Conservation (phyloP, 2,329 filamentous ascomycete genomes). For the Teratosphaeria viscida region DNA sequence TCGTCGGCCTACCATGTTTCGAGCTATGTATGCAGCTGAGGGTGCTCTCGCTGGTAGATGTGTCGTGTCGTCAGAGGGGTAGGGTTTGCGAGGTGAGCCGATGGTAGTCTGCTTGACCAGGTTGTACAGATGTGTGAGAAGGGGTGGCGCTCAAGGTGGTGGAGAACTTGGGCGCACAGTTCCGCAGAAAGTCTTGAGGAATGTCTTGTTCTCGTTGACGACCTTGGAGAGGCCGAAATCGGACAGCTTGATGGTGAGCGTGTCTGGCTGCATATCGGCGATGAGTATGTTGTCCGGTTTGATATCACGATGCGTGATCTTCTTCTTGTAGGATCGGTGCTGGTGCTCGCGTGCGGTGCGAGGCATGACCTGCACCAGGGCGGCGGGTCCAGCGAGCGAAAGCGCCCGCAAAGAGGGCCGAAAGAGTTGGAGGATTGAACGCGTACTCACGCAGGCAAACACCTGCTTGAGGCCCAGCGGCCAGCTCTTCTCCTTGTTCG, state of each 20-base stretch:
- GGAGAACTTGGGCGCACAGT: conserved; percentile 95
- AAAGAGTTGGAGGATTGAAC: neutral
- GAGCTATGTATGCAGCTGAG: too few relatives aligned
- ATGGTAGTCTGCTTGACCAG: too few relatives aligned
- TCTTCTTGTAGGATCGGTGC: conserved; percentile 35
- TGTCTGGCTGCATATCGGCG: conserved; percentile 50
- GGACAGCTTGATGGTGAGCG: conserved; percentile 73
- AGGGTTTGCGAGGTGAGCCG: too few relatives aligned
- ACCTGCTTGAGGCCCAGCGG: neutral
- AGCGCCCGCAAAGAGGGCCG: neutral
- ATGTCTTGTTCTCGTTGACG: conserved; percentile 71
- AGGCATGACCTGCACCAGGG: too few relatives aligned
- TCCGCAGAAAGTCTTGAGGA: conserved; percentile 91
- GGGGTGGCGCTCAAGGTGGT: conserved; percentile 35
- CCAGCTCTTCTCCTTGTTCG: neutral
- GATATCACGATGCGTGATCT: conserved; percentile 95
- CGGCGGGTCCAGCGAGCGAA: too few relatives aligned
- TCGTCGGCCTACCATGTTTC: too few relatives aligned
- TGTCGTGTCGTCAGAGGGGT: too few relatives aligned
- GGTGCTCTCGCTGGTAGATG: too few relatives aligned
- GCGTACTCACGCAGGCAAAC: neutral
- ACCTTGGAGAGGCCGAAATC: conserved; percentile 97
- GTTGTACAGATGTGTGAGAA: too few relatives aligned
- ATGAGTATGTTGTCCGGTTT: conserved; percentile 98
- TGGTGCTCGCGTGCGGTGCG: too few relatives aligned